Evolutionary conservation across 164 flowering plant genomes (phyloP), one percentile per base, ranked within the genome.

Genomic region (Chloranthus sessilifolius): DNA sequence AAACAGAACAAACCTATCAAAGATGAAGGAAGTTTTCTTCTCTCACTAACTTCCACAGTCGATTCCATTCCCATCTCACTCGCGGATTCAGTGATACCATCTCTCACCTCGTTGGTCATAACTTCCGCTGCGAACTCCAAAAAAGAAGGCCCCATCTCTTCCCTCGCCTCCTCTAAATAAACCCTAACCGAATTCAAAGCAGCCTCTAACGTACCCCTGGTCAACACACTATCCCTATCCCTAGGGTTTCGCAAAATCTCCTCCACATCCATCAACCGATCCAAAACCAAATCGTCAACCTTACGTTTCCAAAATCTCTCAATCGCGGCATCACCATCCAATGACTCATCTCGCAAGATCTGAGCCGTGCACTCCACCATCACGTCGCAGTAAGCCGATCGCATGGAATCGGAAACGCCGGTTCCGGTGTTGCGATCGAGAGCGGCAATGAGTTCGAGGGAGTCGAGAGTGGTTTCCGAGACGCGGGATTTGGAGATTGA

Each of bases 291-390:
- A 36, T 70, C 43, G 2, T 20, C 29, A 27, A 85, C 46, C 45
- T 81, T 78, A 2, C 49, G 63, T 27, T 71, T 66, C 95, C 92
- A 88, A 10, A 83, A 61, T 50, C 77, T 67, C 65, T 66, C 47
- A 17, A 83, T 71, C 4, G 77, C 76, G 5, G 64, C 53, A 0
- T 40, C 56, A 9, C 45, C 29, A 25, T 34, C 17, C 6, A 45
- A 63, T 0, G 22, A 22, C 0, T 36, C 46, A 20, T 50, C 75
- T 20, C 40, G 55, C 65, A 79, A 39, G 47, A 36, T 63, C 68
- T 57, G 74, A 35, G 64, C 78, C 1, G 74, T 59, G 49, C 82
- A 71, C 21, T 71, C 80, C 45, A 77, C 75, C 1, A 83, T 85
- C 21, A 79, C 83, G 1, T 74, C 61, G 34, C 74, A 66, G 46